Percentiles rank a stretch among this genome's conserved stretches.
phyloP scores from a whole-genome alignment of 441 rosid genomes.

The Adansonia madagascariensis region DNA sequence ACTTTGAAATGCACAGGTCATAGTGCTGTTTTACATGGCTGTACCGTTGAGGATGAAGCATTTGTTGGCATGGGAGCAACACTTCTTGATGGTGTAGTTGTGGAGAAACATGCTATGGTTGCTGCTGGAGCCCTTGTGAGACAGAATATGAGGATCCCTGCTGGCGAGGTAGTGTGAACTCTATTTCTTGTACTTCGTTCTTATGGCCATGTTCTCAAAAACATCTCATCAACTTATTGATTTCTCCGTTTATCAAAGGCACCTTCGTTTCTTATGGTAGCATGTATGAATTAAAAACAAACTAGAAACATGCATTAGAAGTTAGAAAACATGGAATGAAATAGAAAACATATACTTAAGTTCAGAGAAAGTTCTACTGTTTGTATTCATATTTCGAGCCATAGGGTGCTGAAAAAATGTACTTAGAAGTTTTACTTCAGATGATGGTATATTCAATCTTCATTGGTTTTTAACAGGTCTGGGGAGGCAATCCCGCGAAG shows the following conservation, averaged over 20 bases:
- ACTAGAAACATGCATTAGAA: background rate
- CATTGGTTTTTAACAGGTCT: slow-evolving; percentile 51
- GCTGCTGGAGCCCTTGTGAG: slow-evolving; percentile 97
- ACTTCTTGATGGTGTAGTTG: slow-evolving; percentile 86
- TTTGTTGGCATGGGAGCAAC: slow-evolving; percentile 94
- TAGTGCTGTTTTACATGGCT: slow-evolving; percentile 95
- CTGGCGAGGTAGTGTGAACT: slow-evolving; percentile 69
- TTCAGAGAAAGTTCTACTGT: background rate
- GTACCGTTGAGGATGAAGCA: slow-evolving; percentile 89
- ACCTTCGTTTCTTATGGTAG: background rate
- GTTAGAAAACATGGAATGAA: background rate
- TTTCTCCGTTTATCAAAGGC: background rate
- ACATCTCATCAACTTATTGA: background rate
- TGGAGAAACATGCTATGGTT: slow-evolving; percentile 87
- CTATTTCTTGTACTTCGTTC: background rate
- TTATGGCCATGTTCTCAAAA: background rate
- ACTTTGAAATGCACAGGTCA: slow-evolving; percentile 64
- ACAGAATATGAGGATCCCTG: slow-evolving; percentile 81
- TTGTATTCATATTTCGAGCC: background rate
- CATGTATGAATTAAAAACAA: background rate
- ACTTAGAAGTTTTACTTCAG: background rate
- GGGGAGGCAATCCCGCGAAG: slow-evolving; percentile 98
- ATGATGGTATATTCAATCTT: background rate
- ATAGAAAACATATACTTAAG: background rate
- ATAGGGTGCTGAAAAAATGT: background rate